Conservation (phyloP, 306 rosid genomes). For the Castanospermum australe region DNA sequence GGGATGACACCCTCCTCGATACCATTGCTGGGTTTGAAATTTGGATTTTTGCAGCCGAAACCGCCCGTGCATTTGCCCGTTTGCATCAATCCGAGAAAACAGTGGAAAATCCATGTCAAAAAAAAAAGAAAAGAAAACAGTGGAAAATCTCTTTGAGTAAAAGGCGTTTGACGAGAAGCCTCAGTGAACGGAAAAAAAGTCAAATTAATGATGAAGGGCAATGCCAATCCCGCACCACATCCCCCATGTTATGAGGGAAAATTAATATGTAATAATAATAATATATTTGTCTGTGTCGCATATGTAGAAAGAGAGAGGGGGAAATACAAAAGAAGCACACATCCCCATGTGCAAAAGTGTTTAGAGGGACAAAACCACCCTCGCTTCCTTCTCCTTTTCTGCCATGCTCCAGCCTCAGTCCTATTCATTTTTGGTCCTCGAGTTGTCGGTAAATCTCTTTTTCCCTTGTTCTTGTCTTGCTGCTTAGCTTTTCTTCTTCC, state of each 20-base stretch:
- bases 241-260: neutral
- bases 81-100: neutral
- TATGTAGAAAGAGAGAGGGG: neutral
- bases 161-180: constrained; percentile 30
- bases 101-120: neutral
- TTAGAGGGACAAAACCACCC: constrained; percentile 33
- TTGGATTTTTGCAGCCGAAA: neutral
- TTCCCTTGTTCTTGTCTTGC: constrained; percentile 18
- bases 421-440: constrained; percentile 49
- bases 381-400: constrained; percentile 19
- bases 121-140: no score
- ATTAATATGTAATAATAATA: no score
- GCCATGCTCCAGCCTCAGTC: constrained; percentile 34
- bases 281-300: constrained; percentile 20
- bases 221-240: constrained; percentile 12
- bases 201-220: constrained; percentile 40
- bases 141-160: constrained; percentile 20
- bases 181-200: constrained; percentile 25
- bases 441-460: constrained; percentile 19
- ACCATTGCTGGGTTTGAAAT: constrained; percentile 20
- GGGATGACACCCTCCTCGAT: neutral
- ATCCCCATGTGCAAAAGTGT: constrained; percentile 56
- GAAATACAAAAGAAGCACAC: constrained; percentile 33
- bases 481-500: constrained; percentile 11
- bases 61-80: neutral